Conservation (phyloP, 1,284 basidiomycete genomes). For the Fomitopsis betulina region DNA sequence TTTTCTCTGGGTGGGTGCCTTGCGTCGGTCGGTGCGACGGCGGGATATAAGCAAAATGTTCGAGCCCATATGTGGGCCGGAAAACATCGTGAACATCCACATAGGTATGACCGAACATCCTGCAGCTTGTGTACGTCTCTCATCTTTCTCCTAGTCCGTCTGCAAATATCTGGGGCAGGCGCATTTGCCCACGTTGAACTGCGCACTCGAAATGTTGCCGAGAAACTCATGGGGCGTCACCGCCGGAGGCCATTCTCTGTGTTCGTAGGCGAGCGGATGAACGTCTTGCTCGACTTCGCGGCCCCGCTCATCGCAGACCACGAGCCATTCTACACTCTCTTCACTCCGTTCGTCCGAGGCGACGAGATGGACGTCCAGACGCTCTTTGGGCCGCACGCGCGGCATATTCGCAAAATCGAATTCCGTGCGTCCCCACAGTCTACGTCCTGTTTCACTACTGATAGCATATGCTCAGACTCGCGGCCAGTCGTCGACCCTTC, state of each 20-base stretch:
- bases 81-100: neutral
- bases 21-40: neutral
- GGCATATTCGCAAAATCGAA: conserved; percentile 1
- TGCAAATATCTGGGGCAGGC: neutral
- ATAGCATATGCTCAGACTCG: neutral
- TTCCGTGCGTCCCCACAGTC: conserved; percentile 1
- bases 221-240: neutral
- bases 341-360: neutral
- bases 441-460: neutral
- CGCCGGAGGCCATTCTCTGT: neutral
- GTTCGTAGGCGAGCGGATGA: neutral
- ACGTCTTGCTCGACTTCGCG: conserved; percentile 3
- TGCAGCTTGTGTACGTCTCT: neutral
- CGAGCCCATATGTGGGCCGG: neutral
- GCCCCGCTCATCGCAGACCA: neutral
- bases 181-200: conserved; percentile 9
- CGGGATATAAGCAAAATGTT: conserved; percentile 4
- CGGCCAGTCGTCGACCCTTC: neutral
- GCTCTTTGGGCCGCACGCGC: conserved; percentile 1
- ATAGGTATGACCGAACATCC: neutral
- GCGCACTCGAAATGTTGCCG: neutral
- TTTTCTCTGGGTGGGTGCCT: conserved; percentile 7
- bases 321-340: conserved; percentile 3
- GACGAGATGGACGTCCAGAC: conserved; percentile 1
- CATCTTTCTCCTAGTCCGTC: neutral